Base-by-base conservation (phyloP, 2,329 filamentous ascomycete species). In the Beauveria sp. region DNA sequence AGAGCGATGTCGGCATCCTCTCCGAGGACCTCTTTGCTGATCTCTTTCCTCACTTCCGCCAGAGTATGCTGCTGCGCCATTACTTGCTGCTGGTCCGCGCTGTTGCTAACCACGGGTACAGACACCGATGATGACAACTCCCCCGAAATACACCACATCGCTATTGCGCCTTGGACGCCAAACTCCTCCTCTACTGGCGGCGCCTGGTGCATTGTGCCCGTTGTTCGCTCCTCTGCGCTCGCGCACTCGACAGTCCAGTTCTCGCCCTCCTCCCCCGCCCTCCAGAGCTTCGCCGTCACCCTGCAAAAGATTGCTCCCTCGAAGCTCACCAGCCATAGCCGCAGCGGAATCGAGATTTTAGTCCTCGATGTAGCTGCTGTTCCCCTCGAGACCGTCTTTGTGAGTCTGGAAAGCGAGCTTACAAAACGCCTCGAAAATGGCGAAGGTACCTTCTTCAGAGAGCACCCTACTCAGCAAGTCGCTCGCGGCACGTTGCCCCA, bases 11-110 rank as follows among this genome's bases (percentile, higher is more conserved):
- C 64, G 95, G 92, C 65, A 84, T 95, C 65, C 75, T 98, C 58
- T 96, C 93, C 14, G 88, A 91, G 69, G 91, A 96, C 73, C 81
- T 99, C 57, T 91, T 93, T 69, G 79, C 82, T 52, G 89, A 96
- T 70, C 81, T 98, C 57, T 92, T 96, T 75, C 86, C 90, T 64
- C 77, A 85, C 67, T 70, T 82, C 67, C 74, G 75, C 66, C 69
- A 78, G 70, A 73, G 83, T 86, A 72, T 73, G 82, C 79, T 26
- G 40, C 30, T 40, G 5, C 43, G 34, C 28, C 46, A 24, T 14
- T 30, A 14, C 22, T 20, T n/a, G 30, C 28, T 49, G 5, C 51
- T 16, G 12, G 20, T 9, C n/a, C 4, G n/a, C 43, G 22, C 42
- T 9, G 6, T 12, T 28, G 47, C 57, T 65, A 46, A 63, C 53